Percentiles rank a stretch among this genome's conserved stretches.
phyloP scores from a whole-genome alignment of 108 stramenopile species.

The Cylindrotheca closterium region DNA sequence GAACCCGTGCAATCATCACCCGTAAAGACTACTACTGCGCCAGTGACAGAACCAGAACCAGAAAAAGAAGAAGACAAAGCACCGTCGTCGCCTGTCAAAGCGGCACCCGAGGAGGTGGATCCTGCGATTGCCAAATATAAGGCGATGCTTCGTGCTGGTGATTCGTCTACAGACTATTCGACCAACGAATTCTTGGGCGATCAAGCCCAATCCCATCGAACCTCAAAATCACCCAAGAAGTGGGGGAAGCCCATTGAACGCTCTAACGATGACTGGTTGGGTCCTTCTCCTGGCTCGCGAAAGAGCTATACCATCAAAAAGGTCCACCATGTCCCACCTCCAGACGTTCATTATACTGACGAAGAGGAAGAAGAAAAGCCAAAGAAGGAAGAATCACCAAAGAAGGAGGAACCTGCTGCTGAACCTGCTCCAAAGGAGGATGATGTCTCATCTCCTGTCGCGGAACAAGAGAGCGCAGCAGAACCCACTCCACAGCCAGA shows the following conservation, averaged over 20 bases:
- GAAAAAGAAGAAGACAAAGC: too few relatives aligned
- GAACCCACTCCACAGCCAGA: not conserved
- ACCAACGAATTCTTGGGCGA: constrained; percentile 14
- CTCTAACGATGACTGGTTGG: not conserved
- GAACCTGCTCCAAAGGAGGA: too few relatives aligned
- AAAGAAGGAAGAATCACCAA: too few relatives aligned
- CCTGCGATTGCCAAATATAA: not conserved
- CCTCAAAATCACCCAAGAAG: not conserved
- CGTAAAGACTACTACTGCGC: not conserved
- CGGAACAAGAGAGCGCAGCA: too few relatives aligned
- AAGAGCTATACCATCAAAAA: not conserved
- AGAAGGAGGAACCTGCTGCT: too few relatives aligned
- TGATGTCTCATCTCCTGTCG: not conserved
- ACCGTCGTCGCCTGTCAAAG: too few relatives aligned
- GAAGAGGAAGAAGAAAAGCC: not conserved
- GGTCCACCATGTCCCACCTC: not conserved
- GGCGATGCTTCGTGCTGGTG: not conserved
- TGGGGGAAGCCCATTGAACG: not conserved
- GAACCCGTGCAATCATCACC: not conserved
- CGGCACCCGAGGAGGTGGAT: not conserved
- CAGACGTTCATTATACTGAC: not conserved
- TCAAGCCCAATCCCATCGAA: constrained; percentile 1
- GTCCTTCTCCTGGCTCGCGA: not conserved
- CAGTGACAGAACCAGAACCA: not conserved
- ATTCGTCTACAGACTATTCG: not conserved